Base-by-base conservation (phyloP, 345 rosid genomes). In the Brassica nigra region DNA sequence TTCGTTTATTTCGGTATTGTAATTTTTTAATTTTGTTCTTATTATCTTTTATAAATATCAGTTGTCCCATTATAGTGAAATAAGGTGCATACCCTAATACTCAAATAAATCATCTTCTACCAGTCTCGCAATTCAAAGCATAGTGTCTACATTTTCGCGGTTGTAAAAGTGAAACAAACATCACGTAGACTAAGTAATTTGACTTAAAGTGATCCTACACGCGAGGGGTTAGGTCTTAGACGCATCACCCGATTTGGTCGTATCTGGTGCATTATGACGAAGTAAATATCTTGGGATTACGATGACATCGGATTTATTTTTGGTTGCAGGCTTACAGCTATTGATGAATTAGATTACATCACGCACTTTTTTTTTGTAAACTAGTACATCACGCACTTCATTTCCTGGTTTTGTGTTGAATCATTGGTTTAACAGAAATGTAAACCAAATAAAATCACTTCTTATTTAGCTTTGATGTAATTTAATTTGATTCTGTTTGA, bases 141-240 rank as follows among this genome's bases (percentile, higher is more conserved):
- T 36, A 36, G 44, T 37, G 44, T 44, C 14, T 1, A 12, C 54
- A 66, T 9, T 66, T 20, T 65, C 6, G 5, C 70, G 6, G 34
- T 20, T 39, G 33, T 39, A 67, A 23, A 28, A 28, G 2, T 59
- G 61, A 42, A 68, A 28, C 47, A 59, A 30, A 76, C 68, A 61
- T 76, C 49, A 44, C 62, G 68, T 68, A 76, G 68, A 68, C 44
- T 68, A 59, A 39, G 66, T 39, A 59, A 15, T 67, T 16, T 63
- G 67, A 76, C 79, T 57, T 30, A 1, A 30, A 68, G 52, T 16
- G 68, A 68, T 68, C 80, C 68, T 68, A 68, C 80, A 61, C 49
- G 3, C 28, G 62, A 62, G 4, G 62, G 64, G 76, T 77, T 77
- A 70, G 75, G 75, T 70, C 67, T 70, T 15, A 23, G 58, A 77